Conservation (phyloP, 805 yeast genomes). For the Suhomyces emberorum region DNA sequence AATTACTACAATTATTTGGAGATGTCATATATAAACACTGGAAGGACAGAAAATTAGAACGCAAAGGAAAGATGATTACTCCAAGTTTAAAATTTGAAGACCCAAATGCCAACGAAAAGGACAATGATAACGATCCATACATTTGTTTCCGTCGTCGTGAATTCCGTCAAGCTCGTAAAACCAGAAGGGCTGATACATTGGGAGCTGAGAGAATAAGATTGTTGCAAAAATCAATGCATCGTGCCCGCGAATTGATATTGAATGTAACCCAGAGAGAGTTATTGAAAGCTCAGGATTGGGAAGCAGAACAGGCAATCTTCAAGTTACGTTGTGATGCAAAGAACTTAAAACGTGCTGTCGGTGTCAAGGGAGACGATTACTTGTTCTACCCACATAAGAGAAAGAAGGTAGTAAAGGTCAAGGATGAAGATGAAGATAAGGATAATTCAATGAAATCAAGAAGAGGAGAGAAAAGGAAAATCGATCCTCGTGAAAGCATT, state of each 20-base stretch:
- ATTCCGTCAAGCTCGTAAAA: slow-evolving; percentile 91
- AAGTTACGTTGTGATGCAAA: slow-evolving; percentile 71
- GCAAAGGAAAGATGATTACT: slow-evolving; percentile 66
- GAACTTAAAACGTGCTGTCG: slow-evolving; percentile 67
- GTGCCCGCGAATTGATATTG: slow-evolving; percentile 66
- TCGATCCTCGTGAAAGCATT: slow-evolving; percentile 16
- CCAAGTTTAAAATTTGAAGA: slow-evolving; percentile 84
- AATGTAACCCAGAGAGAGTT: slow-evolving; percentile 74
- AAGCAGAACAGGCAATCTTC: slow-evolving; percentile 65
- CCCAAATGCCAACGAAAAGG: slow-evolving; percentile 70
- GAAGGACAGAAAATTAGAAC: slow-evolving; percentile 66
- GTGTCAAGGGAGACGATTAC: slow-evolving; percentile 81
- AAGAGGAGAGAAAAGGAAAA: slow-evolving; percentile 22
- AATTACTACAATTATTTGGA: slow-evolving; percentile 60
- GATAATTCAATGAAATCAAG: slow-evolving; percentile 16
- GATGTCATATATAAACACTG: slow-evolving; percentile 72
- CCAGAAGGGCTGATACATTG: slow-evolving; percentile 89
- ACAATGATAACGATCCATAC: slow-evolving; percentile 86
- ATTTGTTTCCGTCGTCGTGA: slow-evolving; percentile 95
- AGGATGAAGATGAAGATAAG: slow-evolving; percentile 37
- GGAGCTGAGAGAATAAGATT: slow-evolving; percentile 79
- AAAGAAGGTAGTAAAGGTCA: slow-evolving; percentile 44
- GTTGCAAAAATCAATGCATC: slow-evolving; percentile 71
- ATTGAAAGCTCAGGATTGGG: slow-evolving; percentile 56
- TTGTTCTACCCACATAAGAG: slow-evolving; percentile 75